phyloP scores from a whole-genome alignment of 192 early-diverging fungal species.

The Coemansia sp. region DNA sequence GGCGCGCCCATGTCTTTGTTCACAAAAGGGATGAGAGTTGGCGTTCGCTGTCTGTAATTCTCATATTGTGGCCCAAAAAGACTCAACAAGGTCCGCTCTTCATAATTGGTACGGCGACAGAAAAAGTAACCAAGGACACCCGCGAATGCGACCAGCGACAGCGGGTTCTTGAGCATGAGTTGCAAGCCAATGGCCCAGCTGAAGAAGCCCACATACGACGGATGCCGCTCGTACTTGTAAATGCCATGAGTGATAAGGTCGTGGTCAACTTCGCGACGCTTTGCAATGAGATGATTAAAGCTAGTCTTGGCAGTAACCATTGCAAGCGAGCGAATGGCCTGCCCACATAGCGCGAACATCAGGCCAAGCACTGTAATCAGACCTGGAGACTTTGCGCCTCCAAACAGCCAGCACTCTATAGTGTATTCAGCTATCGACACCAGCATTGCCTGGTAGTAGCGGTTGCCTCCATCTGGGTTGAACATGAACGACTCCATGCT shows the following conservation, averaged over 20 bases:
- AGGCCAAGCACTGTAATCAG: slow-evolving; percentile 56
- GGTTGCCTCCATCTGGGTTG: slow-evolving; percentile 25
- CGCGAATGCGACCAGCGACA: slow-evolving; percentile 67
- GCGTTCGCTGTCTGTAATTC: slow-evolving; percentile 62
- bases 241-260: slow-evolving; percentile 82
- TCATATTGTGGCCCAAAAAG: slow-evolving; percentile 85
- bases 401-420: slow-evolving; percentile 59
- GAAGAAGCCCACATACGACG: slow-evolving; percentile 94
- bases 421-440: slow-evolving; percentile 49
- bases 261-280: slow-evolving; percentile 68
- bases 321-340: slow-evolving; percentile 73
- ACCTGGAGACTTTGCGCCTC: slow-evolving; percentile 30
- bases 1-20: background rate
- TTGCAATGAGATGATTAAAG: slow-evolving; percentile 79
- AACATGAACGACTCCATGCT: slow-evolving; percentile 59
- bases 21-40: slow-evolving; percentile 67
- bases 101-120: slow-evolving; percentile 67
- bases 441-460: slow-evolving; percentile 22
- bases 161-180: slow-evolving; percentile 73
- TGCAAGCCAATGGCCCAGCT: slow-evolving; percentile 86
- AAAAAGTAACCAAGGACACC: slow-evolving; percentile 75
- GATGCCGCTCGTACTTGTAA: slow-evolving; percentile 89
- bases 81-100: slow-evolving; percentile 68
- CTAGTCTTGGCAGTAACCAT: slow-evolving; percentile 91
- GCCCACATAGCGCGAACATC: slow-evolving; percentile 62